A percentile compares a stretch with the other conserved stretches of the same genome.
These are phyloP conservation scores for Panellus pusillus DNA, from an alignment of 768 basidiomycete genomes.

Conservation along the genomic window DNA sequence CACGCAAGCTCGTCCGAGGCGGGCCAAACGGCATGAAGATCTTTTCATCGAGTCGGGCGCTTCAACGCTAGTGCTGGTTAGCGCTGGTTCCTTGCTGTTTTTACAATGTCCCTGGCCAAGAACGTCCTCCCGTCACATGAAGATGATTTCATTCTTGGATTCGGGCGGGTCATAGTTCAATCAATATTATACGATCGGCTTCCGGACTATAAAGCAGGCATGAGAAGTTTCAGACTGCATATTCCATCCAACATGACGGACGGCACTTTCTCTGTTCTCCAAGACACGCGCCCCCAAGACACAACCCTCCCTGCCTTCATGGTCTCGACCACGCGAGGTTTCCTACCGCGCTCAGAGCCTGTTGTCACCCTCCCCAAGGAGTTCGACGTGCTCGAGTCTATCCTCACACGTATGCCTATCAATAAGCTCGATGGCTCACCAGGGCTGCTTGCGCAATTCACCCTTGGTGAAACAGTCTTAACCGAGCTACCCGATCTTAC, in stretches of 20 bases:
- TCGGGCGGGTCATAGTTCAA: too few relatives aligned
- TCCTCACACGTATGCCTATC: slow-evolving; percentile 33
- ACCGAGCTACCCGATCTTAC: slow-evolving; percentile 26
- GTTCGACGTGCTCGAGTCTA: slow-evolving; percentile 28
- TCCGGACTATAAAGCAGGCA: background rate
- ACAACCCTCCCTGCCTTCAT: slow-evolving; percentile 23
- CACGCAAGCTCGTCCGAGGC: slow-evolving; percentile 2
- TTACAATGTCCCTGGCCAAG: too few relatives aligned
- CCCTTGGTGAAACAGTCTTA: slow-evolving; percentile 29
- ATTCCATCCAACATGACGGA: slow-evolving; percentile 9
- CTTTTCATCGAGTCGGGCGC: slow-evolving; percentile 3
- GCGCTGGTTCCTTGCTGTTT: background rate
- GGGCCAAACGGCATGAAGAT: slow-evolving; percentile 4
- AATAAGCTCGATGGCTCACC: slow-evolving; percentile 27
- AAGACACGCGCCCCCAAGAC: slow-evolving; percentile 18
- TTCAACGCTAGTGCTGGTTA: background rate
- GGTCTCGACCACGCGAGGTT: slow-evolving; percentile 26
- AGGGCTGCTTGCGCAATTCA: slow-evolving; percentile 28
- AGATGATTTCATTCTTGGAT: background rate
- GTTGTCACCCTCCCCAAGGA: slow-evolving; percentile 25
- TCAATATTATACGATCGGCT: background rate
- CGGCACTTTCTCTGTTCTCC: slow-evolving; percentile 17
- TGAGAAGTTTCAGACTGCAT: background rate
- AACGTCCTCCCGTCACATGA: background rate
- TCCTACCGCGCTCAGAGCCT: slow-evolving; percentile 30